Evolutionary conservation across 75 land plant genomes (phyloP).

Genomic region (Azolla pinnata): DNA sequence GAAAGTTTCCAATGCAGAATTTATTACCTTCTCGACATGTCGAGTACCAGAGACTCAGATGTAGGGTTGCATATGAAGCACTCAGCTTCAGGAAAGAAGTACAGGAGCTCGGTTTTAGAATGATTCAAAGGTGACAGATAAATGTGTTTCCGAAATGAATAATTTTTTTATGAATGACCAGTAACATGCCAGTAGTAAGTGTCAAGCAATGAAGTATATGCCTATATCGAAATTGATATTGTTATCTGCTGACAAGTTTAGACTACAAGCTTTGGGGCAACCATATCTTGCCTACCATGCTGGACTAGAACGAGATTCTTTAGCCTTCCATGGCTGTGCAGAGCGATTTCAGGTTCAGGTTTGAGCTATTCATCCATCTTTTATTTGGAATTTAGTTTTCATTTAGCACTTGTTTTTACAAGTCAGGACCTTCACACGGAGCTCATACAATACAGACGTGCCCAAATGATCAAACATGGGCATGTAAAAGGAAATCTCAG

Average conservation of each 20-base stretch:
- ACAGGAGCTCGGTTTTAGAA: slow-evolving; percentile 41
- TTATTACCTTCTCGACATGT: slow-evolving; percentile 51
- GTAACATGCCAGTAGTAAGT: no score
- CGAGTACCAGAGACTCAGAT: slow-evolving; percentile 77
- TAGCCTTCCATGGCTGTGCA: slow-evolving; percentile 93
- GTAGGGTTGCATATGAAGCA: slow-evolving; percentile 92
- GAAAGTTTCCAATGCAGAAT: no score
- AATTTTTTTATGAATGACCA: no score
- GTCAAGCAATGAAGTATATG: no score
- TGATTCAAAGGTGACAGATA: slow-evolving; percentile 54
- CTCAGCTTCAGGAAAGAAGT: slow-evolving; percentile 72
- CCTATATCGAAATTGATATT: no score
- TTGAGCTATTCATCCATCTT: neutral
- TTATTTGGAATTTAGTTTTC: neutral
- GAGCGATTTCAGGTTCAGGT: slow-evolving; percentile 74
- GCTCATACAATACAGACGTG: slow-evolving; percentile 64
- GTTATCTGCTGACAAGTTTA: no score
- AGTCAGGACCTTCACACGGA: slow-evolving; percentile 76
- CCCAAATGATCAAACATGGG: slow-evolving; percentile 54
- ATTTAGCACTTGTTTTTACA: neutral
- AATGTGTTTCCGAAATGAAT: no score
- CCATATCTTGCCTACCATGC: slow-evolving; percentile 71
- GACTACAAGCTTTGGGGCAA: slow-evolving; percentile 54
- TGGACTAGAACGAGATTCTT: slow-evolving; percentile 56
- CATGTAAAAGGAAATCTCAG: slow-evolving; percentile 36